Evolutionary conservation across 495 filamentous ascomycete species (phyloP), one percentile per base, ranked within the genome.

Genomic region (Parathielavia appendiculata): DNA sequence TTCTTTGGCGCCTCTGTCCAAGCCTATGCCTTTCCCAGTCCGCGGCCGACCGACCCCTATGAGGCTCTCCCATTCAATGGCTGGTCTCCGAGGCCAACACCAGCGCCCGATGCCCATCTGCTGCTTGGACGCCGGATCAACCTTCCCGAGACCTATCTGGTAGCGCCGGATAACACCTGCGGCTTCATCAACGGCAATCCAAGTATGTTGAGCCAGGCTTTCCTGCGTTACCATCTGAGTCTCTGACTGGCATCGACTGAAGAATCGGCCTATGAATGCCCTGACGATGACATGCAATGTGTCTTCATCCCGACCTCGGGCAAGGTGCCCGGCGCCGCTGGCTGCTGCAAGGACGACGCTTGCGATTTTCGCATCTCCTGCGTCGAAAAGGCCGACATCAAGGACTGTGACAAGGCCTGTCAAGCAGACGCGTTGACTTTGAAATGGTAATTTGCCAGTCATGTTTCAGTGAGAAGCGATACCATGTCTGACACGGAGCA

Each of bases 91-190:
- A 57, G 40, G 36, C 69, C 76, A 32, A 79, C 76, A 17, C 11
- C 64, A 12, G 64, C 64, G 1, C 73, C 74, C 9, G 59, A 51
- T 16, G n/a, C 67, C n/a, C 60, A 63, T 13, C 66, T 69, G 30
- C 51, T 73, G 16, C 60, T 65, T 16, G 70, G 62, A 51, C 71
- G 77, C 13, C 59, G 63, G 57, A 60, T 61, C 43, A 39, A 9
- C 23, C 59, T 56, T 26, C 64, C 50, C 8, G 56, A 67, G 32
- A 73, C 67, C 4, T 69, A 75, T 35, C 66, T 79, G 16, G 54
- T 76, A 41, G 76, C 71, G 14, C 73, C 75, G 9, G 77, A 81
- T 57, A 76, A 76, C 62, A 76, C 72, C 0, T 81, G 78, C 56
- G 78, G 78, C 60, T 81, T 67, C 55, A 57, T 81, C 22, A 59